Evolutionary conservation across 139 green algal genomes (phyloP), one percentile per base, ranked within the genome.

Genomic region (Chlamydomonas schloesseri): DNA sequence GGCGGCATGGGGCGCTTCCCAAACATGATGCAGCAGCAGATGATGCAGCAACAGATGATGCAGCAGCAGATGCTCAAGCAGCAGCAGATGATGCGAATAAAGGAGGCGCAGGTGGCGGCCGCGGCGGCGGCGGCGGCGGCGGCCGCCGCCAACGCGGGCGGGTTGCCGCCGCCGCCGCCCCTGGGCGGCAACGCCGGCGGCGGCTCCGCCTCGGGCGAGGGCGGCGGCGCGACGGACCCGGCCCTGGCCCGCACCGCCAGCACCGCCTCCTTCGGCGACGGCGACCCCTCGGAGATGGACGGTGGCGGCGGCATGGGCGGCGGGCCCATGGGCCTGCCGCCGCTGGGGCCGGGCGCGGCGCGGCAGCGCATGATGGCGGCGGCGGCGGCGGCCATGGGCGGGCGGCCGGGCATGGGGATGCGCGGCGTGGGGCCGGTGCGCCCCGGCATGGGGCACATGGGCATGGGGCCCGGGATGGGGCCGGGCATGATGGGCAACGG

Each of bases 81-180:
- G 71, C 82, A 81, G 78, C 70, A 71, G 58, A 83, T 84, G 78
- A 46, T 84, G 64, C 78, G 78, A 42, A 50, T 74, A 10, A 85
- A 85, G 79, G 79, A 76, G 33, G 62, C 13, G 26, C 18, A 31
- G 26, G 62, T 24, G 26, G 62, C 24, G 26, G 62, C 24, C 14
- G 65, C 13, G n/a, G 77, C 37, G 28, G 62, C 9, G 37, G 60
- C 9, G 37, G 60, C 60, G 26, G 77, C 55, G 33, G 34, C 69
- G 2, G 78, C n/a, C 14, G 65, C 31, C 13, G 33, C 17, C 9
- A 14, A 29, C 64, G 70, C 42, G 47, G 33, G 33, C 20, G 81
- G 53, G 14, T 26, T 79, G 31, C 69, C 65, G 5, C 55, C 69
- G 53, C 81, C 69, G 81, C 81, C 69, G 31, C 68, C 68, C 47